Conservation (phyloP, 2,329 filamentous ascomycete genomes). For the Clarireedia paspali region DNA sequence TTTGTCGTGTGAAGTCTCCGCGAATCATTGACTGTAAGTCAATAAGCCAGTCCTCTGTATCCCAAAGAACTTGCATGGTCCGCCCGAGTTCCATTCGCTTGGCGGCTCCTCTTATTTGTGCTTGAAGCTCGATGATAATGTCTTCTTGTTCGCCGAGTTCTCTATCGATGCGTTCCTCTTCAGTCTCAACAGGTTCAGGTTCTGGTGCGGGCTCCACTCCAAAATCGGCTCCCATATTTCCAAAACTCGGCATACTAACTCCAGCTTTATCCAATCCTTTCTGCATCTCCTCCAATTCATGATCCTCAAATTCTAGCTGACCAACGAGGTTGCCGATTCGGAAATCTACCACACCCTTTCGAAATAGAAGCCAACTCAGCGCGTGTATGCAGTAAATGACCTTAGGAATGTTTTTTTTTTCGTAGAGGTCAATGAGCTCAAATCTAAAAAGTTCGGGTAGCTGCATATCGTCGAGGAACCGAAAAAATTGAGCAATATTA, state of each 20-base stretch:
- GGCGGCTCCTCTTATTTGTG: constrained; percentile 76
- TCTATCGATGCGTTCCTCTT: constrained; percentile 79
- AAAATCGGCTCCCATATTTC: constrained; percentile 94
- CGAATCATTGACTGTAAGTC: constrained; percentile 82
- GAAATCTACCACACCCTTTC: constrained; percentile 91
- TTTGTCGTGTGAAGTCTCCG: constrained; percentile 79
- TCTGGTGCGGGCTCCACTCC: constrained; percentile 75
- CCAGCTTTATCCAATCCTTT: constrained; percentile 95
- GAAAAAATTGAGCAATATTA: constrained; percentile 95
- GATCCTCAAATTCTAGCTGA: constrained; percentile 93
- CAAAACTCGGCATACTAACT: constrained; percentile 93
- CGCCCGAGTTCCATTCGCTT: constrained; percentile 69
- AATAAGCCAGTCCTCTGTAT: constrained; percentile 67
- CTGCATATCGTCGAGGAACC: constrained; percentile 84
- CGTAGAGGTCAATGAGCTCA: constrained; percentile 93
- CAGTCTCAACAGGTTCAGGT: constrained; percentile 70
- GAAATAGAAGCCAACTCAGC: constrained; percentile 91
- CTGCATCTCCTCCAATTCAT: constrained; percentile 94
- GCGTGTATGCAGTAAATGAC: constrained; percentile 99
- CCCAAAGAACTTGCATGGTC: constrained; percentile 86
- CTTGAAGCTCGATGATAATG: constrained; percentile 71
- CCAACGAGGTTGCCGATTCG: constrained; percentile 94
- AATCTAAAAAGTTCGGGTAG: constrained; percentile 94
- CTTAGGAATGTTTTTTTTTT: constrained; percentile 99
- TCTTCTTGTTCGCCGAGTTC: constrained; percentile 72